phyloP scores from a whole-genome alignment of 306 rosid genomes.

The Crotalaria pallida region DNA sequence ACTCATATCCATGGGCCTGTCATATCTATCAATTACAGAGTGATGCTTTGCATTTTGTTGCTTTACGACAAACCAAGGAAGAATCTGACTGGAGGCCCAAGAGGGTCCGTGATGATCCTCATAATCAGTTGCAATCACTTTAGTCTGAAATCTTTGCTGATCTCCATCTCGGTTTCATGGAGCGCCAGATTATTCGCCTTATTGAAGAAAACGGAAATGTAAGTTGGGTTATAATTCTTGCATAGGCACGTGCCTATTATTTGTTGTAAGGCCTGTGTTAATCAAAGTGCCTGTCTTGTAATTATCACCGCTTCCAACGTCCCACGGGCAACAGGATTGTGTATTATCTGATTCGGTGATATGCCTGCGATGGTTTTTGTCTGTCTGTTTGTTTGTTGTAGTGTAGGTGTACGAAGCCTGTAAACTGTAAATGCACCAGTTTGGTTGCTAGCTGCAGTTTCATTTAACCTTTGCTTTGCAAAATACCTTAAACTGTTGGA shows the following conservation, averaged over 20 bases:
- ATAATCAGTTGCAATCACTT: constrained; percentile 27
- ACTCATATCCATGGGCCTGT: constrained; percentile 89
- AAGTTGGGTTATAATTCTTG: not conserved
- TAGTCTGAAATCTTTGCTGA: not conserved
- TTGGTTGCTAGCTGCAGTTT: not conserved
- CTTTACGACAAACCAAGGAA: constrained; percentile 71
- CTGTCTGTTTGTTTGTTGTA: not conserved
- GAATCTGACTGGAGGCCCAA: constrained; percentile 71
- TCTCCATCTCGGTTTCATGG: not conserved
- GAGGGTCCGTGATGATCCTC: constrained; percentile 63
- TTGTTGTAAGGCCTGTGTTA: no score
- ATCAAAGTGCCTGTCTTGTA: not conserved
- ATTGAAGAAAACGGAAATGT: not conserved
- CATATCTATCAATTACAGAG: constrained; percentile 81
- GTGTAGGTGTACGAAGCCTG: not conserved
- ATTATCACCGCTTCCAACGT: not conserved
- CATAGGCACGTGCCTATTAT: no score
- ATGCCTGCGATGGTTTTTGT: not conserved
- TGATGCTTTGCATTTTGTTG: constrained; percentile 85
- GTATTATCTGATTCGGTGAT: constrained; percentile 8
- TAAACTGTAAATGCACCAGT: not conserved
- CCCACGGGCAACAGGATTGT: not conserved
- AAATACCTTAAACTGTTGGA: not conserved
- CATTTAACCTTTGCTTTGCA: not conserved
- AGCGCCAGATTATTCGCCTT: not conserved